Evolutionary conservation across 805 yeast genomes (phyloP).

Genomic region (Kuraishia borneana): DNA sequence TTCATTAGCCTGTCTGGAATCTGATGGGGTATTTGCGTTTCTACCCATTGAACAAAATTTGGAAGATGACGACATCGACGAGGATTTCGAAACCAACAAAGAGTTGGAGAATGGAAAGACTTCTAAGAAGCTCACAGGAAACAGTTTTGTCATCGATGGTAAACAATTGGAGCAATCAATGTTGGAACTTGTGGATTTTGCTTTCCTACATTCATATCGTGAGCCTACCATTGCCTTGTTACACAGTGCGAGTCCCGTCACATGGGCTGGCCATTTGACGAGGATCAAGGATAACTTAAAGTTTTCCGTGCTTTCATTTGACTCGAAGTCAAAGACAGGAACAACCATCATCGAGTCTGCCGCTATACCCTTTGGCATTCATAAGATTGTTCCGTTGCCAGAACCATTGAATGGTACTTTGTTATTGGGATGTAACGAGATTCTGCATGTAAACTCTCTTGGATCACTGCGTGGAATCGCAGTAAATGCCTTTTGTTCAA

Average conservation of each 20-base stretch:
- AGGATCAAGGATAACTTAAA: conserved; percentile 50
- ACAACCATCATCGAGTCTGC: conserved; percentile 58
- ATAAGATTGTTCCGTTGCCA: conserved; percentile 49
- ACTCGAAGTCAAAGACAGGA: conserved; percentile 42
- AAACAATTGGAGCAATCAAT: conserved; percentile 45
- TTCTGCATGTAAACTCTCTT: conserved; percentile 70
- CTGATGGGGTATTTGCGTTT: conserved; percentile 60
- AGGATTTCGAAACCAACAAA: conserved; percentile 16
- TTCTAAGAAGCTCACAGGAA: conserved; percentile 23
- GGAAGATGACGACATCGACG: conserved; percentile 30
- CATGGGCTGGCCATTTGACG: conserved; percentile 74
- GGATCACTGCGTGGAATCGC: conserved; percentile 57
- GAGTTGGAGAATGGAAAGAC: conserved; percentile 4
- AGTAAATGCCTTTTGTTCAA: conserved; percentile 41
- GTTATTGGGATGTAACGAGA: conserved; percentile 61
- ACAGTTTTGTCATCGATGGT: conserved; percentile 52
- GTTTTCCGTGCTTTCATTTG: conserved; percentile 57
- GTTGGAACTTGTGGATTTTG: conserved; percentile 55
- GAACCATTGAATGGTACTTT: conserved; percentile 62
- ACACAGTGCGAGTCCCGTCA: conserved; percentile 21
- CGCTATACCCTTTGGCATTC: conserved; percentile 66
- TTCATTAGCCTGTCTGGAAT: conserved; percentile 44
- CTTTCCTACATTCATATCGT: conserved; percentile 61
- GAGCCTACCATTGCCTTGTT: conserved; percentile 76
- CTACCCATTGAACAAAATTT: conserved; percentile 46